Base-by-base conservation (phyloP, 805 yeast genomes). In the Ascoidea tarda region DNA sequence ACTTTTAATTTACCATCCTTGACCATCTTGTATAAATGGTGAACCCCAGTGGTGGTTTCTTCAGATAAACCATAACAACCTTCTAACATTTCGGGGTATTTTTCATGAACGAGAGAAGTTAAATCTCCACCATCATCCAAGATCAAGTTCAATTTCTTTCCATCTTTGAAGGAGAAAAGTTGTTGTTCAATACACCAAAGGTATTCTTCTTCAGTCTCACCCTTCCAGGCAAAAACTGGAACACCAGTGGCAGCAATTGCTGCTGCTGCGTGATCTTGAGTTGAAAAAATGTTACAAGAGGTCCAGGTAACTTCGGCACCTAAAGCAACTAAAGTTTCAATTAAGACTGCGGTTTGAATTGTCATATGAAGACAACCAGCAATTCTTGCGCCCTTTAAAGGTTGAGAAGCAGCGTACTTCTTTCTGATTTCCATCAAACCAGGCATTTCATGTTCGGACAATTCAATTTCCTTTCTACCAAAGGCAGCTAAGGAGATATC, bases 241-340 rank as follows among this genome's bases (percentile, higher is more conserved):
- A 91, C 95, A 77, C 99, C 99, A 62, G 96, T 73, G 63, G 98
- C 99, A 64, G 99, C 99, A 72, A 91, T 93, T 65, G 98, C 98
- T 67, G 99, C 97, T 66, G 99, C 98, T 63, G 98, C 98, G 72
- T 91, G 98, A 76, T 91, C 99, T 79, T 91, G 99, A 62, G 99
- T 91, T 64, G 98, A 90, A 84, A 87, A 91, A 66, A 91, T 91
- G 95, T 91, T 91, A 82, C 99, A 91, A 50, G 96, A 88, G 59
- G 96, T 81, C 99, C 99, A 91, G 67, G 99, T 93, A 59, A 91
- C 98, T 79, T 91, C 99, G 59, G 99, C 99, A 78, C 99, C 99
- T 64, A 91, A 81, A 60, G 96, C 96, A 66, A 81, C 87, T 66
- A 93, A 81, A 63, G 99, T 91, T 81, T 91, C 99, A 67, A 93